A percentile compares a stretch with the other conserved stretches of the same genome.
phyloP scores from a whole-genome alignment of 176 grass and related monocot species.

The Leersia perrieri region DNA sequence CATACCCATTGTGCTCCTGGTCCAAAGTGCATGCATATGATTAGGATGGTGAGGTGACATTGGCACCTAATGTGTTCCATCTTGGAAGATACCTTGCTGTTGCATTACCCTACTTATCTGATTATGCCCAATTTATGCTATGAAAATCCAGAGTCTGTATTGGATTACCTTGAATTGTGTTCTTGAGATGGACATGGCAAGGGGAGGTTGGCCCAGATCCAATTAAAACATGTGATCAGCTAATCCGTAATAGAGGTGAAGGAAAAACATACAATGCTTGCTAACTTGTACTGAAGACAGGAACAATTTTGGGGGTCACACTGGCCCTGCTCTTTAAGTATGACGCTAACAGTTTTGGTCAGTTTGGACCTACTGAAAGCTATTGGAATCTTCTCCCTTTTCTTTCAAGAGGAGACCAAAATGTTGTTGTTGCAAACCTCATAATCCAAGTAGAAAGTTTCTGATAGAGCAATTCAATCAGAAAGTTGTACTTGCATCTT shows the following conservation, averaged over 20 bases:
- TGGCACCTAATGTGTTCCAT: conserved; percentile 23
- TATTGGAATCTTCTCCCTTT: background rate
- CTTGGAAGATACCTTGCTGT: conserved; percentile 21
- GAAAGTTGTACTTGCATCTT: background rate
- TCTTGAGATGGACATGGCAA: conserved; percentile 39
- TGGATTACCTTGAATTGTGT: conserved; percentile 31
- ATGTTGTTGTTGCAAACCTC: background rate
- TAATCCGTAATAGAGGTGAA: background rate
- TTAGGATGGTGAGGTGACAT: conserved; percentile 27
- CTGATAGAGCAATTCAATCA: conserved; percentile 17
- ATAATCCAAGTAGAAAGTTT: background rate
- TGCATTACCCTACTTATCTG: background rate
- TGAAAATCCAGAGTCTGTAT: conserved; percentile 3
- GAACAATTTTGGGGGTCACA: conserved; percentile 24
- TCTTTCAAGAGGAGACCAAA: background rate
- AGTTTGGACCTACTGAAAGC: conserved; percentile 11
- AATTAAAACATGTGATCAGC: background rate
- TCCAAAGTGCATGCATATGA: conserved; percentile 44
- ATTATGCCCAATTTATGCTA: background rate
- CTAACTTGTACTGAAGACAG: background rate
- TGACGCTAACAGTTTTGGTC: conserved; percentile 26
- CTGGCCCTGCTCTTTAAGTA: conserved; percentile 16
- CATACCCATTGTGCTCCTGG: background rate
- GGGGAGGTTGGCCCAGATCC: conserved; percentile 21
- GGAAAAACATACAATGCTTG: background rate